Percentiles rank a stretch among this genome's conserved stretches.
Evolutionary conservation across 805 yeast species (phyloP).

Genomic region (Zygosaccharomyces bisporus): DNA sequence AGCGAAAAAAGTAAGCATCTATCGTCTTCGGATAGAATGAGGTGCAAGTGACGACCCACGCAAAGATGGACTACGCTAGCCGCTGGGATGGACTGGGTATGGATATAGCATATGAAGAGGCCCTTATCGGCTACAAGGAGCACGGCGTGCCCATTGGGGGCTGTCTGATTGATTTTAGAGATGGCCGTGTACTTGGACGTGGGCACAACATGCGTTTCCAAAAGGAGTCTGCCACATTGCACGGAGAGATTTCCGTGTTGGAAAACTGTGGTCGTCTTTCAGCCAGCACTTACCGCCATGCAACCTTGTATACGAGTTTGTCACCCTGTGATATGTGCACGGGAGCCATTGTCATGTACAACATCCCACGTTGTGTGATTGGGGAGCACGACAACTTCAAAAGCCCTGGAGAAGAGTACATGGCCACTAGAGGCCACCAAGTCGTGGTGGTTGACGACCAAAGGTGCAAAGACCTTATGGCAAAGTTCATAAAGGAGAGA

Average conservation of each 20-base stretch:
- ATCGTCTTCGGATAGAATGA: background rate
- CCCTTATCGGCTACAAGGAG: slow-evolving; percentile 60
- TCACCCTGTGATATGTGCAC: slow-evolving; percentile 96
- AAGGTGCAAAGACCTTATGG: slow-evolving; percentile 69
- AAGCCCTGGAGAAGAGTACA: slow-evolving; percentile 74
- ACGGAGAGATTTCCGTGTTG: slow-evolving; percentile 87
- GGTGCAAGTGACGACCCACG: background rate
- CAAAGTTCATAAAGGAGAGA: slow-evolving; percentile 67
- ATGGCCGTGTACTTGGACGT: slow-evolving; percentile 76
- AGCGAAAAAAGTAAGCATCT: background rate
- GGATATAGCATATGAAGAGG: slow-evolving; percentile 69
- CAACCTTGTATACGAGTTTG: slow-evolving; percentile 88
- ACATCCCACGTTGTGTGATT: slow-evolving; percentile 78
- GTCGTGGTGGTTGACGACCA: slow-evolving; percentile 57
- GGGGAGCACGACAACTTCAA: slow-evolving; percentile 82
- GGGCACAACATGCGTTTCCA: slow-evolving; percentile 93
- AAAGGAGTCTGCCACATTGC: slow-evolving; percentile 76
- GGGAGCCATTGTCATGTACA: slow-evolving; percentile 88
- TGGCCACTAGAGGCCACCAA: slow-evolving; percentile 65
- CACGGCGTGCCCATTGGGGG: slow-evolving; percentile 87
- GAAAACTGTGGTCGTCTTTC: slow-evolving; percentile 89
- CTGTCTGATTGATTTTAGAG: slow-evolving; percentile 42
- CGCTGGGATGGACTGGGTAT: slow-evolving; percentile 66
- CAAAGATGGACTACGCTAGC: slow-evolving; percentile 9
- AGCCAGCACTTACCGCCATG: slow-evolving; percentile 71